Conservation (phyloP, 2,329 filamentous ascomycete species). For the Aspergillus bombycis region DNA sequence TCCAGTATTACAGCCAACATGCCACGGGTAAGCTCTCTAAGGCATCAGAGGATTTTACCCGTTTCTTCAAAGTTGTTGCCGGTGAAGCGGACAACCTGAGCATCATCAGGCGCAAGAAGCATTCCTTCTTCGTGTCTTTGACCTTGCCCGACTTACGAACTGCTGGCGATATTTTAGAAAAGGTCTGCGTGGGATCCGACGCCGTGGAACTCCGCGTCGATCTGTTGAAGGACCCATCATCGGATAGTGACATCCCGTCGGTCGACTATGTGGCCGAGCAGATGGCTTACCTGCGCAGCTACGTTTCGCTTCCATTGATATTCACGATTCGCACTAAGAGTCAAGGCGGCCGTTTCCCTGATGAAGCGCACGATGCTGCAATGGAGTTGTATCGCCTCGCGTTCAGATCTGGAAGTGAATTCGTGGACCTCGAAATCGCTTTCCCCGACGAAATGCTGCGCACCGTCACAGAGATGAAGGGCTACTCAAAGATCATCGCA, state of each 20-base stretch:
- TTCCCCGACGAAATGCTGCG: slow-evolving; percentile 77
- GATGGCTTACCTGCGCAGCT: slow-evolving; percentile 74
- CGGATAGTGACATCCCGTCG: slow-evolving; percentile 59
- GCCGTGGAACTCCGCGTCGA: slow-evolving; percentile 95
- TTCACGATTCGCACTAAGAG: slow-evolving; percentile 86
- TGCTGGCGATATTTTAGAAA: slow-evolving; percentile 66
- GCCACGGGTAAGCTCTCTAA: slow-evolving; percentile 55
- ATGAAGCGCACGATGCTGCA: slow-evolving; percentile 71
- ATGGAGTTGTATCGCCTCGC: slow-evolving; percentile 76
- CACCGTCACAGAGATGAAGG: slow-evolving; percentile 68
- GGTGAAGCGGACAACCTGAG: slow-evolving; percentile 61
- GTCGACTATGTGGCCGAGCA: slow-evolving; percentile 81
- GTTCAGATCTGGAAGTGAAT: slow-evolving; percentile 83
- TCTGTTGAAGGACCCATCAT: slow-evolving; percentile 73
- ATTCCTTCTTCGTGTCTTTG: slow-evolving; percentile 91
- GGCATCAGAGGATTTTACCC: slow-evolving; percentile 69
- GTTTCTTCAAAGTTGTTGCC: slow-evolving; percentile 71
- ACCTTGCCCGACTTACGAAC: slow-evolving; percentile 75
- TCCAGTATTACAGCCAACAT: slow-evolving; percentile 84
- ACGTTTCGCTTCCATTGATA: slow-evolving; percentile 77
- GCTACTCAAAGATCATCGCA: slow-evolving; percentile 81
- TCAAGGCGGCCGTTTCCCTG: slow-evolving; percentile 87
- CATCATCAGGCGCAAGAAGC: slow-evolving; percentile 63
- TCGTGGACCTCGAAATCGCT: slow-evolving; percentile 89
- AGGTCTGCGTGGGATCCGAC: slow-evolving; percentile 81